These are phyloP conservation scores for Rosa persica DNA, from an alignment of 306 rosid species.

Conservation along the genomic window DNA sequence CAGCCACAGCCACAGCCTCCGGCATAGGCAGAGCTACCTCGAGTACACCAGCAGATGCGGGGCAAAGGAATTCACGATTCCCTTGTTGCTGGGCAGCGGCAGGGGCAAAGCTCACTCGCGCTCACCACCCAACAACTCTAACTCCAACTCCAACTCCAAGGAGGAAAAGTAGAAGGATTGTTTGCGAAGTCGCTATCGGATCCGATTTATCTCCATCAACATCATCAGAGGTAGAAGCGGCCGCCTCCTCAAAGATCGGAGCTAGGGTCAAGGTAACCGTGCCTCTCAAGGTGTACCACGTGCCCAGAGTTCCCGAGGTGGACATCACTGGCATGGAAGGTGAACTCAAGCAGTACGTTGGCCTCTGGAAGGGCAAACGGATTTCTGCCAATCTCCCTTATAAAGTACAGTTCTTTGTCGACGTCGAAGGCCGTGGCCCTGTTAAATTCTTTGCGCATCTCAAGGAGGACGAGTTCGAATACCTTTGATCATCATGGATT, in stretches of 20 bases:
- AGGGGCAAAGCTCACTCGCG: constrained; percentile 1
- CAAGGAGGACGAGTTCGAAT: constrained; percentile 87
- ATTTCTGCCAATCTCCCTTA: constrained; percentile 89
- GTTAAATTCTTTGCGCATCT: constrained; percentile 90
- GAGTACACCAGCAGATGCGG: background rate
- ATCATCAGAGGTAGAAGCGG: constrained; percentile 16
- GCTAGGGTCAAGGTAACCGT: constrained; percentile 75
- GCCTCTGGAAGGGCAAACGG: constrained; percentile 78
- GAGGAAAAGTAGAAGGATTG: constrained; percentile 20
- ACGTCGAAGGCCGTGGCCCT: constrained; percentile 69
- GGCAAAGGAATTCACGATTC: constrained; percentile 2
- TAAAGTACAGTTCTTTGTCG: constrained; percentile 66
- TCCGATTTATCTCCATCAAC: constrained; percentile 44
- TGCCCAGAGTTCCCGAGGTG: constrained; percentile 66
- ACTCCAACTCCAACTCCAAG: no score
- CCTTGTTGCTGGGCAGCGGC: constrained; percentile 10
- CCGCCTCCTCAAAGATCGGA: constrained; percentile 50
- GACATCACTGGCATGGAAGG: constrained; percentile 82
- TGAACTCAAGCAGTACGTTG: constrained; percentile 73
- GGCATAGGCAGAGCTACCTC: background rate
- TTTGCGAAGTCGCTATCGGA: constrained; percentile 47
- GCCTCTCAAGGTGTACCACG: constrained; percentile 80
- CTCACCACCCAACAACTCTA: background rate
- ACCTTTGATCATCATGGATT: constrained; percentile 25
- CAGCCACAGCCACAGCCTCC: background rate